Evolutionary conservation across 148 eudicot genomes (phyloP), one percentile per base, ranked within the genome.

Genomic region (Diospyros kaki): DNA sequence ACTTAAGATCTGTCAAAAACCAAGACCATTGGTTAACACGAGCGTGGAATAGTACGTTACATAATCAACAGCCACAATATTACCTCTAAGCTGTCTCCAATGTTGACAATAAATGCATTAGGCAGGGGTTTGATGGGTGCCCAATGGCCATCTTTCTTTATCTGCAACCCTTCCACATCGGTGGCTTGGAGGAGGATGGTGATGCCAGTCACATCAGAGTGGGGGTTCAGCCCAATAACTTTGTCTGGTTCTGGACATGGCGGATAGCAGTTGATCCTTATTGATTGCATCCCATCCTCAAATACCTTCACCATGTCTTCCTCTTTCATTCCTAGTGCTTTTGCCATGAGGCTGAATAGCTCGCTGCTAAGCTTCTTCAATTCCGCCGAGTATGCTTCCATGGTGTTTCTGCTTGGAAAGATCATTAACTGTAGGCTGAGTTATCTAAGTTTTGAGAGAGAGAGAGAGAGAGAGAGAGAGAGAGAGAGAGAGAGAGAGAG

Each of bases 191-290:
- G 75, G 18, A 77, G 64, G 64, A 77, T 70, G 64, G 80, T 77
- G 53, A 77, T 42, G 15, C 64, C 64, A 5, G 75, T 6, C 0
- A 64, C 71, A 40, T 77, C 80, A 0, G 80, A 63, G 69, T 77
- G 80, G 5, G 80, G 70, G 8, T 50, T 64, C 2, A 71, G 63
- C 4, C 80, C 80, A 61, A 77, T 42, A 15, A 64, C 80, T 28
- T 9, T 73, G 10, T 73, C 76, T 40, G 76, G 76, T 50, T 62
- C 44, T 4, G 76, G 76, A 6, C 76, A 73, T 10, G 76, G 75
- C 52, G 80, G 80, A 54, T 77, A 77, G 70, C 71, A 77, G 42
- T 54, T 77, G 70, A 77, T 77, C 63, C 80, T 71, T 38, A 77
- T 40, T 3, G 80, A 63, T 45, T 77, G 80, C 80, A 71, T 53